Evolutionary conservation across 2,329 filamentous ascomycete species (phyloP).

Genomic region (Chaetomium sp.): DNA sequence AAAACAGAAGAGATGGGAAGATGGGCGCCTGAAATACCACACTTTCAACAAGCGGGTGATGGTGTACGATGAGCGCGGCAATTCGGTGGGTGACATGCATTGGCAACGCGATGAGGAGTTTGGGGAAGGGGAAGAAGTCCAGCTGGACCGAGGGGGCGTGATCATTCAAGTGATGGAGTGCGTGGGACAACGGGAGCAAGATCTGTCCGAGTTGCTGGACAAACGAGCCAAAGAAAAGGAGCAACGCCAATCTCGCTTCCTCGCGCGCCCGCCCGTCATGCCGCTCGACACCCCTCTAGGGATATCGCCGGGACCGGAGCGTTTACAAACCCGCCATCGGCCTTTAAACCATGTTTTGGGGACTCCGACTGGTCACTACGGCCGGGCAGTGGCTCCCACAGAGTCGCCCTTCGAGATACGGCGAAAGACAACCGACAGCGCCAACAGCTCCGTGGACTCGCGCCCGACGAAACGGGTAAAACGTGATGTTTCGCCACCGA

Average conservation of each 20-base stretch:
- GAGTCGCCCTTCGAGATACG: constrained; percentile 62
- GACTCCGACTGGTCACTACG: constrained; percentile 56
- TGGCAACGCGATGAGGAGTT: constrained; percentile 65
- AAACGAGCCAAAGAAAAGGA: constrained; percentile 57
- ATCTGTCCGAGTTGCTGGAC: constrained; percentile 68
- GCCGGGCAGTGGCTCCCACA: constrained; percentile 50
- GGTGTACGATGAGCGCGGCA: constrained; percentile 77
- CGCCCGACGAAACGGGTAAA: constrained; percentile 38
- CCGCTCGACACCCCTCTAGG: constrained; percentile 9
- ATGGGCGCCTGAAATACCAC: constrained; percentile 81
- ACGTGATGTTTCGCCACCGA: constrained; percentile 33
- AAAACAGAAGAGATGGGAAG: constrained; percentile 90
- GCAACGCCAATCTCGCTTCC: constrained; percentile 40
- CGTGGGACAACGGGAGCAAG: constrained; percentile 66
- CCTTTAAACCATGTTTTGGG: constrained; percentile 56
- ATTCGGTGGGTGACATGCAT: constrained; percentile 79
- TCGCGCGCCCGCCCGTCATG: constrained; percentile 29
- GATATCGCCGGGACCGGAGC: constrained; percentile 20
- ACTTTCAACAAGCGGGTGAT: constrained; percentile 87
- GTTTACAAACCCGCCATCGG: constrained; percentile 36
- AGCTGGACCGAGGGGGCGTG: constrained; percentile 66
- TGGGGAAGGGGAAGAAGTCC: constrained; percentile 74
- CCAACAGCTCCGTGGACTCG: constrained; percentile 21
- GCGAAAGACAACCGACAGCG: constrained; percentile 30
- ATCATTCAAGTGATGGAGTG: constrained; percentile 76